Percentiles rank a stretch among this genome's conserved stretches.
Evolutionary conservation across 768 basidiomycete genomes (phyloP).

Genomic region (Lactarius hatsudake): DNA sequence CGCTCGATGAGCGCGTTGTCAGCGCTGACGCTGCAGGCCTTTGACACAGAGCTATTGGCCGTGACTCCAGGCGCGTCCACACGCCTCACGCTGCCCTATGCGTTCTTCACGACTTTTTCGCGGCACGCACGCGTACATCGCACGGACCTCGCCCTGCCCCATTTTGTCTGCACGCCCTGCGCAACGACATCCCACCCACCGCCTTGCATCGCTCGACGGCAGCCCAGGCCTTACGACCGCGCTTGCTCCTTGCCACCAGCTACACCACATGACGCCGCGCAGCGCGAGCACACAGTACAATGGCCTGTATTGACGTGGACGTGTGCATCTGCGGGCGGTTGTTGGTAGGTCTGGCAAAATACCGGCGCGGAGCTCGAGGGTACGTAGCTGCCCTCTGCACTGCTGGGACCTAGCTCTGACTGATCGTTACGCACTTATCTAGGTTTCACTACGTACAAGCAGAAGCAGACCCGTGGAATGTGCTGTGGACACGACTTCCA

Average conservation of each 20-base stretch:
- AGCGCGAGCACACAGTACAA: conserved; percentile 36
- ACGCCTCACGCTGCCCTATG: conserved; percentile 29
- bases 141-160: not conserved
- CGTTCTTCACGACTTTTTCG: conserved; percentile 32
- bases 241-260: conserved; percentile 32
- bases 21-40: conserved; percentile 31
- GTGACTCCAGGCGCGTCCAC: conserved; percentile 28
- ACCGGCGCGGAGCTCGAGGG: conserved; percentile 32
- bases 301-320: conserved; percentile 34
- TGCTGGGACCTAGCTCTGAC: not conserved
- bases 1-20: conserved; percentile 34
- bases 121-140: conserved; percentile 28
- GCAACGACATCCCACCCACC: conserved; percentile 19
- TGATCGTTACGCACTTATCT: not conserved
- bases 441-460: conserved; percentile 29
- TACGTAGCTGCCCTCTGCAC: not conserved
- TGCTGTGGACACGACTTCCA: too few relatives aligned
- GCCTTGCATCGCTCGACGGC: conserved; percentile 28
- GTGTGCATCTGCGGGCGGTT: conserved; percentile 34
- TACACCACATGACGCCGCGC: conserved; percentile 28
- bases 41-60: conserved; percentile 29
- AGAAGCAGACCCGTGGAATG: too few relatives aligned
- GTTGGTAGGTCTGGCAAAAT: conserved; percentile 32
- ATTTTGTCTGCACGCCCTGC: not conserved
- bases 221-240: conserved; percentile 30